These are phyloP conservation scores for Fusarium phyllophilum DNA, from an alignment of 2,329 filamentous ascomycete species.

Conservation along the genomic window DNA sequence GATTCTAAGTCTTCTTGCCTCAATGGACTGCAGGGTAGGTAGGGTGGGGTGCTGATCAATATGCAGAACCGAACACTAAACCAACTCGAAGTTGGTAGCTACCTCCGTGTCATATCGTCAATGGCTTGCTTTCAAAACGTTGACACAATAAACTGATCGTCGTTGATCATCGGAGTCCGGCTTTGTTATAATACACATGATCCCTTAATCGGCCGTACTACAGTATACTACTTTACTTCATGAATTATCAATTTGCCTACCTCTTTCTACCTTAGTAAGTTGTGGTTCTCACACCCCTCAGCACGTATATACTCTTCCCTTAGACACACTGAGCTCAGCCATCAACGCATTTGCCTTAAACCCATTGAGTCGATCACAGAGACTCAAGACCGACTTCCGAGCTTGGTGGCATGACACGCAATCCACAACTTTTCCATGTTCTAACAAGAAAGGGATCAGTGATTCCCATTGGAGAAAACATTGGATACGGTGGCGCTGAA, in stretches of 20 bases:
- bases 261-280: neutral
- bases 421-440: neutral
- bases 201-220: neutral
- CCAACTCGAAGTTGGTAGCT: neutral
- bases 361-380: neutral
- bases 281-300: conserved; percentile 1
- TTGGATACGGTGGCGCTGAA: conserved; percentile 12
- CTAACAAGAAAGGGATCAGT: neutral
- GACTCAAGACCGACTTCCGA: conserved; percentile 13
- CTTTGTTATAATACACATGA: neutral
- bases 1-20: neutral
- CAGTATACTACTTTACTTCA: neutral
- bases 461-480: neutral
- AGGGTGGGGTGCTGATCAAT: neutral
- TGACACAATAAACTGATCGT: conserved; percentile 9
- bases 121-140: neutral
- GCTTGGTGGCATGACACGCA: conserved; percentile 18
- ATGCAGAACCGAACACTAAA: conserved; percentile 19
- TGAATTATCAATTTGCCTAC: neutral
- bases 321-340: conserved; percentile 2
- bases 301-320: conserved; percentile 6
- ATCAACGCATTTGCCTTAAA: conserved; percentile 23
- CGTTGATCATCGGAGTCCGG: neutral
- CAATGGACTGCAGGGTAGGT: conserved; percentile 7
- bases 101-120: neutral